phyloP scores from a whole-genome alignment of 257 asterid genomes.

The Perilla frutescens region DNA sequence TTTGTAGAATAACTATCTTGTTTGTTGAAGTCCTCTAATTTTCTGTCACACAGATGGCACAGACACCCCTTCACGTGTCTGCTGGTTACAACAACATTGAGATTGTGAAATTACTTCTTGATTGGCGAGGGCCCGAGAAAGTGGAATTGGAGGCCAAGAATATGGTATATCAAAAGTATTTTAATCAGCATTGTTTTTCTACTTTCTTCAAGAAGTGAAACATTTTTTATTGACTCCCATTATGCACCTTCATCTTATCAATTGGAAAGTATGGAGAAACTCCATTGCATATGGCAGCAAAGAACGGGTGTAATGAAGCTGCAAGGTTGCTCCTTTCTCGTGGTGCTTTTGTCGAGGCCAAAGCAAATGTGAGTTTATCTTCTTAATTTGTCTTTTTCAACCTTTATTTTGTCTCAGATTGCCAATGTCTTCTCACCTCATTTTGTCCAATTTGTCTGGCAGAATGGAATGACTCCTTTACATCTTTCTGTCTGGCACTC shows the following conservation, averaged over 20 bases:
- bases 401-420: slow-evolving; percentile 18
- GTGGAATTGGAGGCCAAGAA: slow-evolving; percentile 90
- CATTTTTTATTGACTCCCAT: slow-evolving; percentile 27
- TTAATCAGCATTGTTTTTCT: slow-evolving; percentile 9
- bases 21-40: slow-evolving; percentile 17
- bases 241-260: slow-evolving; percentile 30
- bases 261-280: slow-evolving; percentile 91
- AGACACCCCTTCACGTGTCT: slow-evolving; percentile 96
- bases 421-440: slow-evolving; percentile 30
- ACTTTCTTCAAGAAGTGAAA: slow-evolving; percentile 22
- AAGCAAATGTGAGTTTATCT: slow-evolving; percentile 74
- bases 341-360: slow-evolving; percentile 90
- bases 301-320: slow-evolving; percentile 94
- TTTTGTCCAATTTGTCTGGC: slow-evolving; percentile 38
- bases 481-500: slow-evolving; percentile 99
- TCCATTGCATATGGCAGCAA: slow-evolving; percentile 98
- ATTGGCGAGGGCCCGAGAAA: slow-evolving; percentile 77
- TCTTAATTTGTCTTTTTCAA: slow-evolving; percentile 9
- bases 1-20: slow-evolving; percentile 5
- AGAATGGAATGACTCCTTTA: slow-evolving; percentile 98
- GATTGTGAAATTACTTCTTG: slow-evolving; percentile 73
- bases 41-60: slow-evolving; percentile 73
- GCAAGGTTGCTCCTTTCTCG: slow-evolving; percentile 80
- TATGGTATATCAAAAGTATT: slow-evolving; percentile 60
- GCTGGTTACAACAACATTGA: slow-evolving; percentile 91